Conservation (phyloP, 352 stramenopile species). For the Globisporangium ultimum region DNA sequence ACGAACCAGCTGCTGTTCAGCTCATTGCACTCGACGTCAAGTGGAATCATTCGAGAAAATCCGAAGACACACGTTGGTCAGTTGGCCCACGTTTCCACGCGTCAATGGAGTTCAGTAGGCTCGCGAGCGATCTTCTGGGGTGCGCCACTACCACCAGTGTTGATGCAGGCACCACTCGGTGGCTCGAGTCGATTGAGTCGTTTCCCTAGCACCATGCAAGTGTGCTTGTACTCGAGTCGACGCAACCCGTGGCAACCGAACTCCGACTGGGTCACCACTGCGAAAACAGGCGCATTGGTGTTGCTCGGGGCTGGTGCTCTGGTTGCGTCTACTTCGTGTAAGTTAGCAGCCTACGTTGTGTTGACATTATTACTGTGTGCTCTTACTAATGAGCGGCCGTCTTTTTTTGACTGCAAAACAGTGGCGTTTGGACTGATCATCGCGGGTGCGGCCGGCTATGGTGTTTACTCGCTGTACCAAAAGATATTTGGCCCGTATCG, state of each 20-base stretch:
- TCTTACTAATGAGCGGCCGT: not conserved
- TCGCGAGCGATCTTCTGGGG: too few relatives aligned
- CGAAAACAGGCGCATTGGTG: conserved; percentile 65
- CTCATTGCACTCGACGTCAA: not conserved
- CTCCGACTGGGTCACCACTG: conserved; percentile 42
- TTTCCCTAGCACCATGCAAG: conserved; percentile 9
- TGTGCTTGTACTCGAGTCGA: conserved; percentile 30
- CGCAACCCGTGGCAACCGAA: conserved; percentile 34
- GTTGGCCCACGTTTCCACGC: too few relatives aligned
- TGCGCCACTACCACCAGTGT: too few relatives aligned
- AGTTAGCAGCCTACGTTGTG: conserved; percentile 10
- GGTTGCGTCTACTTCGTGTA: conserved; percentile 63
- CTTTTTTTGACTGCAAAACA: conserved; percentile 14
- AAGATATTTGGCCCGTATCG: conserved; percentile 50
- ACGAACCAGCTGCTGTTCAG: conserved; percentile 1
- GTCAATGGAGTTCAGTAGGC: too few relatives aligned
- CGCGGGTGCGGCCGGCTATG: conserved; percentile 58
- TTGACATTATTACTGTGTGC: not conserved
- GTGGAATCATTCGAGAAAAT: not conserved
- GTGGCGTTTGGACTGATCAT: conserved; percentile 74
- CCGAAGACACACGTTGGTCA: too few relatives aligned
- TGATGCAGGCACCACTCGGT: too few relatives aligned
- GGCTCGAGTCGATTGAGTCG: too few relatives aligned
- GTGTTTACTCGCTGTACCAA: conserved; percentile 72
- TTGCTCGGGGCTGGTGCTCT: conserved; percentile 53